Base-by-base conservation (phyloP, 2,329 filamentous ascomycete species). In the Chalaropsis thielavioides region DNA sequence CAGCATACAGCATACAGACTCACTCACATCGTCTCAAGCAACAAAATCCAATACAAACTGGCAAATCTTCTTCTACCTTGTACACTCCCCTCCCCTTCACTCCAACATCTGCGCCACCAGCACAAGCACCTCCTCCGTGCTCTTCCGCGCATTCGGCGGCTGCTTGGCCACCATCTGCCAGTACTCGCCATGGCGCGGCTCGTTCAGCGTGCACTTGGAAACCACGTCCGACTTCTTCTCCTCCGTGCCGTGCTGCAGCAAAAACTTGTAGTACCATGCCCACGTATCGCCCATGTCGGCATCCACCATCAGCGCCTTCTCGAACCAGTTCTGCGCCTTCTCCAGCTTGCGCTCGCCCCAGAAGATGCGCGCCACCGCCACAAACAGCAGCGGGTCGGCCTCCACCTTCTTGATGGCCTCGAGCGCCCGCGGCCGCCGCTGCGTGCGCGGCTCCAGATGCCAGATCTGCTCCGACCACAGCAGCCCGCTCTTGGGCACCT, bases 341-440 rank as follows among this genome's bases (percentile, higher is more conserved):
- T 97, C 94, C 27, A 99, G 80, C 72, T 87, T 87, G 65, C 94
- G 83, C 76, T 99, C 94, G 10, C 83, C 86, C 94, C 94, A 99
- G 77, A 99, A 96, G 69, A 97, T 95, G 22, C 94, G 85, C 5
- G 92, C 94, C 13, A 96, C 91, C 0, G 92, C 92, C 41, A 95
- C 88, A 72, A 97, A 95, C 3, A 99, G 80, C 22, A 87, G 81
- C 0, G 94, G 85, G 72, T 97, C 92, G 72, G 91, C 94, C 73
- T 97, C 94, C 5, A 95, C 90, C 75, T 95, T 95, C 77, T 96
- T 95, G 76, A 99, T 95, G 38, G 92, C 95, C 76, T 97, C 94
- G 58, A 97, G 80, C 65, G 88, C 89, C 67, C 92, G 85, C 2
- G 92, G 88, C 74, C 96, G 96, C 66, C 95, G 88, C 74, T 97